These are phyloP conservation scores for Diaporthe sp. DNA, from an alignment of 2,329 filamentous ascomycete genomes.

Conservation along the genomic window DNA sequence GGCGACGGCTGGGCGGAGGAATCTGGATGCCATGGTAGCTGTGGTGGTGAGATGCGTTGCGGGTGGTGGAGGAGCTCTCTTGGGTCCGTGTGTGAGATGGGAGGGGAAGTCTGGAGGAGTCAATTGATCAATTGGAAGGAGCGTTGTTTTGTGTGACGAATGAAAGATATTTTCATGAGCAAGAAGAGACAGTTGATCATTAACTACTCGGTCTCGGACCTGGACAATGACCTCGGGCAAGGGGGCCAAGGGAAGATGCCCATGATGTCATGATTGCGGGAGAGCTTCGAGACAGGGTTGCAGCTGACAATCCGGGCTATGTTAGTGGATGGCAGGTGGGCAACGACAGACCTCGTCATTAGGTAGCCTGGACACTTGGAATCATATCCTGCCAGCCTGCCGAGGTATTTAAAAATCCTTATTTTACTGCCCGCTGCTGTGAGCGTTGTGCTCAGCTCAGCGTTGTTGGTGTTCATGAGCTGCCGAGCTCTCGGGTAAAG, in stretches of 20 bases:
- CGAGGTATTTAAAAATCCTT: neutral
- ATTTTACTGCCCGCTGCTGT: neutral
- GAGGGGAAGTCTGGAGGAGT: neutral
- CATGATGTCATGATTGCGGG: constrained; percentile 40
- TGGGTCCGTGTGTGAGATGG: neutral
- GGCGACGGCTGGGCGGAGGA: constrained; percentile 35
- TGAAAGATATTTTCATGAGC: neutral
- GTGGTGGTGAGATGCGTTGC: neutral
- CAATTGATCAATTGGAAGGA: constrained; percentile 27
- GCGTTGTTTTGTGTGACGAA: neutral
- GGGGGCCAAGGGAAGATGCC: constrained; percentile 11
- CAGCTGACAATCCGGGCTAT: constrained; percentile 35
- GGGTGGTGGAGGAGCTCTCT: neutral
- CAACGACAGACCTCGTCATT: constrained; percentile 11
- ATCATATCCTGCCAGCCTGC: neutral
- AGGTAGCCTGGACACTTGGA: neutral
- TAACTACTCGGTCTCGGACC: neutral
- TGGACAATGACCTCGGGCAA: constrained; percentile 22
- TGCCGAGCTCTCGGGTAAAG: constrained; percentile 11
- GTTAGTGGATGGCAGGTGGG: constrained; percentile 27
- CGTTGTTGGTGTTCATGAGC: neutral
- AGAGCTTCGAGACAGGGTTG: constrained; percentile 29
- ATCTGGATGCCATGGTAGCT: constrained; percentile 39
- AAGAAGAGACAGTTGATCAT: constrained; percentile 12
- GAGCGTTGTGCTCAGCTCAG: neutral